Conservation (phyloP, 805 yeast genomes). For the Vanderwaltozyma verrucispora region DNA sequence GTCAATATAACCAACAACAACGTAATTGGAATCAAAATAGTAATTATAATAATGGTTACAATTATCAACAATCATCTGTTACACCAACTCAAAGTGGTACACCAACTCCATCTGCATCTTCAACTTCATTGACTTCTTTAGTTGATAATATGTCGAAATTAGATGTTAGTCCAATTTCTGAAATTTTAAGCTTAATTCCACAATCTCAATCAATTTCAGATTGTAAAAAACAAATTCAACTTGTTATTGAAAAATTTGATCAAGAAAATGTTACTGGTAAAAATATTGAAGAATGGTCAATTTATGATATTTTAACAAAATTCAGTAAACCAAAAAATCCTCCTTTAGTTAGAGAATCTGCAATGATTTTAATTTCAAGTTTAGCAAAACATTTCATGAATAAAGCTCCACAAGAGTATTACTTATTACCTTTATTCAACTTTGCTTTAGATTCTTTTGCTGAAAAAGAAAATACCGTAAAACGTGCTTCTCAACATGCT, state of each 20-base stretch:
- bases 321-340: conserved; percentile 67
- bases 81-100: conserved; percentile 27
- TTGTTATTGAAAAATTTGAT: conserved; percentile 38
- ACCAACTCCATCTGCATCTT: conserved; percentile 42
- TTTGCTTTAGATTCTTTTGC: conserved; percentile 61
- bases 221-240: conserved; percentile 26
- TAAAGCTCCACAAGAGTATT: conserved; percentile 64
- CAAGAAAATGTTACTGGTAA: conserved; percentile 29
- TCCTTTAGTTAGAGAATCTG: conserved; percentile 65
- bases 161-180: conserved; percentile 56
- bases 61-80: conserved; percentile 28
- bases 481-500: conserved; percentile 77
- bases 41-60: conserved; percentile 10
- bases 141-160: conserved; percentile 60
- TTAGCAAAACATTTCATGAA: conserved; percentile 57
- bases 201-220: conserved; percentile 28
- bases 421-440: conserved; percentile 52
- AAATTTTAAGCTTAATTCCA: conserved; percentile 32
- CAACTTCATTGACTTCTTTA: conserved; percentile 64
- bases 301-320: conserved; percentile 52
- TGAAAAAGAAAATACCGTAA: conserved; percentile 81
- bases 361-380: conserved; percentile 47
- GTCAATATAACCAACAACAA: conserved; percentile 9
- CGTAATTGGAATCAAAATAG: conserved; percentile 12
- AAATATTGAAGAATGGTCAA: conserved; percentile 51